Evolutionary conservation across 495 filamentous ascomycete genomes (phyloP).

Genomic region (Podospora pseudopauciseta): DNA sequence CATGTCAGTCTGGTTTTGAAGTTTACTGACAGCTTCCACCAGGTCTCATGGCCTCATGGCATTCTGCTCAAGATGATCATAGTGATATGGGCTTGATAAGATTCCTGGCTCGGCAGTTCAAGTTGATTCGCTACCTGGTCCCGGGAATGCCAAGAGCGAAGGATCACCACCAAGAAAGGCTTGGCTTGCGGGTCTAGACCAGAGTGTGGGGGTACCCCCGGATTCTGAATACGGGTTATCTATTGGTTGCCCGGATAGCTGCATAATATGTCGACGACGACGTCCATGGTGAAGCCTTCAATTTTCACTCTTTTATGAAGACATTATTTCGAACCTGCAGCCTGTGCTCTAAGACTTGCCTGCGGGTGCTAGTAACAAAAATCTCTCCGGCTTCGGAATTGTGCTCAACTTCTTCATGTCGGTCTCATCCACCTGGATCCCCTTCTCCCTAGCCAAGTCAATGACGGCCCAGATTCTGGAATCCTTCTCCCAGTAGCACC

Average conservation of each 20-base stretch:
- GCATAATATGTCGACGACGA: background rate
- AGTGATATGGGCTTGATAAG: background rate
- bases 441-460: conserved; percentile 35
- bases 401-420: conserved; percentile 12
- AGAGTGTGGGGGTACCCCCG: background rate
- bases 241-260: background rate
- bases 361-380: background rate
- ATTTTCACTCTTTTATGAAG: background rate
- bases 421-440: conserved; percentile 24
- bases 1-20: background rate
- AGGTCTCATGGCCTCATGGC: background rate
- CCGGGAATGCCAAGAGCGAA: background rate
- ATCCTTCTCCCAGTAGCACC: conserved; percentile 41
- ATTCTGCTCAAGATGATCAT: background rate
- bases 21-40: background rate
- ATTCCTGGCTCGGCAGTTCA: background rate
- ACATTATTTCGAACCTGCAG: no score
- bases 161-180: background rate
- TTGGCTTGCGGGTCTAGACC: background rate
- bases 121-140: background rate
- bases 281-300: background rate
- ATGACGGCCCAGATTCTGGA: conserved; percentile 43
- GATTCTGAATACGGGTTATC: background rate
- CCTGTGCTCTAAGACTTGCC: background rate
- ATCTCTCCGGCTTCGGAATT: background rate